Base-by-base conservation (phyloP, 2,329 filamentous ascomycete genomes). In the Periconia sp. region DNA sequence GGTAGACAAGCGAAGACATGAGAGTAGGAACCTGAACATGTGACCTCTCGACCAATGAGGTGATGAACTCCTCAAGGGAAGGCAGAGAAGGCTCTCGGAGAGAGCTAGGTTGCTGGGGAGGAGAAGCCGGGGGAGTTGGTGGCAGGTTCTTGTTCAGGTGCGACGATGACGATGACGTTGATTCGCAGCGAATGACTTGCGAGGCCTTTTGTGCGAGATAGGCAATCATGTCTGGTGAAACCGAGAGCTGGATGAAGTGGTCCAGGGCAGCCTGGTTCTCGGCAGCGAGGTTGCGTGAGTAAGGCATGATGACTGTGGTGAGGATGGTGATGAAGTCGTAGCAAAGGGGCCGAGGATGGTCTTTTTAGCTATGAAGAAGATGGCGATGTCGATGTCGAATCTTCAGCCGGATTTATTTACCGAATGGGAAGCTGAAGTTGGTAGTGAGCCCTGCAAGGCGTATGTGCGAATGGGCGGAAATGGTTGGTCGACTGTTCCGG, bases 1-100 rank as follows among this genome's bases (percentile, higher is more conserved):
- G 87, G 81, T 97, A 99, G 73, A 97, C 92, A 41, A 99, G 84
- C 8, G 92, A 92, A 35, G 91, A 93, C 94, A 99, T 97, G 63
- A 99, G 84, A 8, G 94, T 99, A 13, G 94, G 91, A 49, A 97
- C 92, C 81, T 97, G 93, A 30, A 97, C 94, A 74, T 97, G 96
- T 61, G 93, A 97, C 56, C 90, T 89, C 69, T 91, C 85, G 57
- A 97, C 92, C 30, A 99, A 83, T 59, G 92, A 91, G 47, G 85
- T 88, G 77, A 99, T 97, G 81, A 97, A 99, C 54, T 87, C 84
- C 74, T 96, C 91, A 35, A 97, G 80, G 0, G 89, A 87, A 2
- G 94, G 94, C 31, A 99, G 70, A 27, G 68, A 52, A 27, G 76
- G 70, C 55, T 81, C 81, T 51, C 77, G 72, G 56, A 84, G 80